Base-by-base conservation (phyloP, 1,284 basidiomycete genomes). In the Vanrija pseudolonga region DNA sequence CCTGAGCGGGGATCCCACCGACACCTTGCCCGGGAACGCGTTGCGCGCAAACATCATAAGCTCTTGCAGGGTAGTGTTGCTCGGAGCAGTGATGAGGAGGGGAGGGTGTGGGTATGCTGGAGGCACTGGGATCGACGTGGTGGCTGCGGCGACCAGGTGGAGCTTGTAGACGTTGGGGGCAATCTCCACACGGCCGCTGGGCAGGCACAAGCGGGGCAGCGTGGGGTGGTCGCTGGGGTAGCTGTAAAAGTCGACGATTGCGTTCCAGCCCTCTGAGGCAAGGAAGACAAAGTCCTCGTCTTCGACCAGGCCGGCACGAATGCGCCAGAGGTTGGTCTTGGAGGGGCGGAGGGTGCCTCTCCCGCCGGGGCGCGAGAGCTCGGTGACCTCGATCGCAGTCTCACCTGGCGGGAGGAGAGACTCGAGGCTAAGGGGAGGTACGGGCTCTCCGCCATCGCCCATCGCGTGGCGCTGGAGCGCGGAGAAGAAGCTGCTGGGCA, bases 211-310 rank as follows among this genome's bases (percentile, higher is more conserved):
- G 75, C 68, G 47, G 78, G 74, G 15, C 82, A 88, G 56, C 81
- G 80, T 14, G 19, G 51, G 51, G 7, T 20, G 22, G 37, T 20
- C 36, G n/a, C 45, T 39, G 7, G 55, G 44, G 47, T 52, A 55
- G 26, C 26, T 40, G 44, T 50, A 48, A 19, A 39, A 47, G 45
- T 78, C 63, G 2, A 80, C 74, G 38, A 97, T 81, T 20, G 81
- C 78, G 20, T 80, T 69, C 91, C 90, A 96, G 6, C 85, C 85
- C 23, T 81, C 79, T 51, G 81, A 78, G 0, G 90, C 88, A 4
- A 97, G 79, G 65, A 85, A 88, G 67, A 90, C 86, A 54, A 88
- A 84, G 68, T 96, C 86, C 22, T 86, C 77, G 24, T 84, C 84
- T 67, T 93, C 89, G 32, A 79, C 65, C 22, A 86, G 71, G 23